phyloP scores from a whole-genome alignment of 2,329 filamentous ascomycete genomes.

The Fusarium sp. region DNA sequence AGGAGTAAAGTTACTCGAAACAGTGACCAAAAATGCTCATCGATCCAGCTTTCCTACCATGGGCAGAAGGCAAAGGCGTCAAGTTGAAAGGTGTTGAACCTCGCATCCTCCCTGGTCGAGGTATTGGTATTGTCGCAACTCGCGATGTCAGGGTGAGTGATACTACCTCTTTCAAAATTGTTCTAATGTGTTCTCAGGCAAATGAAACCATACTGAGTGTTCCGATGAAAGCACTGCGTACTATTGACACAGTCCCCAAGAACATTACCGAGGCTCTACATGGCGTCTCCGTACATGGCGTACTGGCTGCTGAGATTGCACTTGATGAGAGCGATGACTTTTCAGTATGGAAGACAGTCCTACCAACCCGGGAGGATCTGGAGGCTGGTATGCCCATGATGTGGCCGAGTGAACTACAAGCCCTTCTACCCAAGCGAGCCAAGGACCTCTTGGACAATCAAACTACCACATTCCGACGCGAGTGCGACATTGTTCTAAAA shows the following conservation, averaged over 20 bases:
- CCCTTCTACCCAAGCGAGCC: constrained; percentile 62
- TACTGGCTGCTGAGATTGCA: constrained; percentile 78
- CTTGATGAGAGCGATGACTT: constrained; percentile 66
- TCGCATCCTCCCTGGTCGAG: constrained; percentile 77
- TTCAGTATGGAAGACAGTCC: constrained; percentile 74
- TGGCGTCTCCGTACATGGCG: constrained; percentile 76
- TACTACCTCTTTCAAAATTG: not conserved
- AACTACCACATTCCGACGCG: constrained; percentile 57
- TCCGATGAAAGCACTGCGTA: constrained; percentile 75
- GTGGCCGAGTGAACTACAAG: constrained; percentile 64
- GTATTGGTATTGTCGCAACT: constrained; percentile 83
- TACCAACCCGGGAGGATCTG: constrained; percentile 76
- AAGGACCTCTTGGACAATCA: constrained; percentile 69
- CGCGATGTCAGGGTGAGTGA: constrained; percentile 72
- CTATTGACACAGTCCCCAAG: constrained; percentile 71
- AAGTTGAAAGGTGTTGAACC: constrained; percentile 73
- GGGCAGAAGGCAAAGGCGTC: constrained; percentile 68
- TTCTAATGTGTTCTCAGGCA: constrained; percentile 49
- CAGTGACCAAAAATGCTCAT: constrained; percentile 41
- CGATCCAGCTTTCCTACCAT: constrained; percentile 67
- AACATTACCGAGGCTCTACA: constrained; percentile 68
- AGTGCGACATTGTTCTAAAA: constrained; percentile 57
- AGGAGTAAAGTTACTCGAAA: not conserved
- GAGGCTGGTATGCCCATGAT: constrained; percentile 57
- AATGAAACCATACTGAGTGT: constrained; percentile 75